A percentile compares a stretch with the other conserved stretches of the same genome.
phyloP scores from a whole-genome alignment of 2,329 filamentous ascomycete species.

The Westerdykella aurantiaca region DNA sequence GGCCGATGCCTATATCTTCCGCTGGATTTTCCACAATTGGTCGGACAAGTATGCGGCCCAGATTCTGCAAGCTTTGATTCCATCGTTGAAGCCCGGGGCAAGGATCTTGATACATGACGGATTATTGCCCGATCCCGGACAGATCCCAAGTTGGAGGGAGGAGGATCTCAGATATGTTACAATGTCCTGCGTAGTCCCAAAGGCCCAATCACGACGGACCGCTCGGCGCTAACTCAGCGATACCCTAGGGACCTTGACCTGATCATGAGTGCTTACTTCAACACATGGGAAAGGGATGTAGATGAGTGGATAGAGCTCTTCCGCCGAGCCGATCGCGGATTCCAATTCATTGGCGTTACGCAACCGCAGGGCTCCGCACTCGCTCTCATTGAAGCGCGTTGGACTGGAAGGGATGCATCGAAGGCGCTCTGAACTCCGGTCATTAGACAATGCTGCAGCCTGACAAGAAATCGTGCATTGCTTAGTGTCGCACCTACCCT shows the following conservation, averaged over 20 bases:
- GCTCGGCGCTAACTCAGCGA: background rate
- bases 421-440: too few relatives aligned
- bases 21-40: conserved; percentile 41
- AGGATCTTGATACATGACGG: conserved; percentile 31
- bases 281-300: conserved; percentile 1
- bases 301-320: conserved; percentile 3
- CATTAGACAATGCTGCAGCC: too few relatives aligned
- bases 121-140: conserved; percentile 18
- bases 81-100: conserved; percentile 18
- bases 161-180: conserved; percentile 15
- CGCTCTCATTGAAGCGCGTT: conserved; percentile 2
- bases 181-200: background rate
- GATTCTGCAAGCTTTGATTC: conserved; percentile 11
- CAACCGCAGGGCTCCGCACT: conserved; percentile 5
- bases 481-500: too few relatives aligned
- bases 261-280: background rate
- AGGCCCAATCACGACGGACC: background rate
- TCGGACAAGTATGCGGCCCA: conserved; percentile 23
- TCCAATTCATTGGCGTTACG: background rate
- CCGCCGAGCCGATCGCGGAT: background rate
- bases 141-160: conserved; percentile 2
- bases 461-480: too few relatives aligned
- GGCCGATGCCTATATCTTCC: conserved; percentile 35
- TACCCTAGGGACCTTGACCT: conserved; percentile 2
- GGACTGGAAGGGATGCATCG: background rate